These are phyloP conservation scores for Penicillium oxalicum DNA, from an alignment of 2,329 filamentous ascomycete species.

Conservation along the genomic window DNA sequence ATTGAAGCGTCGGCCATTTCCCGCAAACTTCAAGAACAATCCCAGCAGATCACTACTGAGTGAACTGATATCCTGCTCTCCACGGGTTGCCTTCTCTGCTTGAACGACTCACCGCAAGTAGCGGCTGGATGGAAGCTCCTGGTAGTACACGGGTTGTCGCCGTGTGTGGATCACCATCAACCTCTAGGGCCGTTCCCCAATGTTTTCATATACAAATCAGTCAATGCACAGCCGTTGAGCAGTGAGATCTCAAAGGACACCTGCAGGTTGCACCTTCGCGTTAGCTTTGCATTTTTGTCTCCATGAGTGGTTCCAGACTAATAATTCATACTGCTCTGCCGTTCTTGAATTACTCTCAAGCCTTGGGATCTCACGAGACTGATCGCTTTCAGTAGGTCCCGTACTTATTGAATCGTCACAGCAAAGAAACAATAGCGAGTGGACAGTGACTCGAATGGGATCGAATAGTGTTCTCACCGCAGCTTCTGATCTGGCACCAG, in stretches of 20 bases:
- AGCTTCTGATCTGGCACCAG: not conserved
- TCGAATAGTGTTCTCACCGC: conserved; percentile 1
- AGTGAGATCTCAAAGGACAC: conserved; percentile 17
- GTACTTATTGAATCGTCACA: no score
- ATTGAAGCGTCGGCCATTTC: no score
- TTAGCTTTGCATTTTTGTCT: conserved; percentile 12
- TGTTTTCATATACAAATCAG: conserved; percentile 14
- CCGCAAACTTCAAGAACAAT: no score
- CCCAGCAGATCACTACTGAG: no score
- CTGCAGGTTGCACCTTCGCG: conserved; percentile 22
- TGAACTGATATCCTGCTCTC: no score
- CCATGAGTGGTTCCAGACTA: no score
- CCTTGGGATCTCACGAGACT: no score
- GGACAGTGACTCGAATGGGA: no score
- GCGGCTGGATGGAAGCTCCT: conserved; percentile 2
- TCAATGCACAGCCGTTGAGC: conserved; percentile 15
- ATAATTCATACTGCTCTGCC: no score
- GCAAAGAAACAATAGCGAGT: no score
- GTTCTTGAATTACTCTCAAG: no score
- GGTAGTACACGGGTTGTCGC: conserved; percentile 23
- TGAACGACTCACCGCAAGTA: conserved; percentile 25
- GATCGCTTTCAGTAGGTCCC: no score
- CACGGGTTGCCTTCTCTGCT: not conserved
- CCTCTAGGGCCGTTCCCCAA: conserved; percentile 9
- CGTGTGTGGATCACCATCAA: conserved; percentile 18